Evolutionary conservation across 106 monocot species (phyloP).

Genomic region (Gastrodia elata): DNA sequence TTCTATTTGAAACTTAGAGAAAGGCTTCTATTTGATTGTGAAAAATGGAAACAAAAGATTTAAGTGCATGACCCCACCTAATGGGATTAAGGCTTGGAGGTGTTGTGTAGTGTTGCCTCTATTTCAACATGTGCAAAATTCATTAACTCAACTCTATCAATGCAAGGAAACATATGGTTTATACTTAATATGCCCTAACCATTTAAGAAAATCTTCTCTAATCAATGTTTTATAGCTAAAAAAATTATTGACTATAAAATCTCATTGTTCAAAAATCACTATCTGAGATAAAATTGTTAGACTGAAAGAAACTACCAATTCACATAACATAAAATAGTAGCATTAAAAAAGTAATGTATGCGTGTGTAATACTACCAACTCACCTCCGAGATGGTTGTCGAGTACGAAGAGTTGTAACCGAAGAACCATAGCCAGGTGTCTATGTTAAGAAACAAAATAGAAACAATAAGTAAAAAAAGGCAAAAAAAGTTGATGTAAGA

Average conservation of each 20-base stretch:
- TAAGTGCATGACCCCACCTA: too few relatives aligned
- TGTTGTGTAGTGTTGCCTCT: too few relatives aligned
- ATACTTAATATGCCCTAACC: too few relatives aligned
- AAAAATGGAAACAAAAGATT: too few relatives aligned
- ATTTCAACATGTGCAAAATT: too few relatives aligned
- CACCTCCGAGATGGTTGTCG: slow-evolving; percentile 40
- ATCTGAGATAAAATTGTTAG: background rate
- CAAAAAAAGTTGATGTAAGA: background rate
- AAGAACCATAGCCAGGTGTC: slow-evolving; percentile 39
- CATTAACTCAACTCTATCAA: too few relatives aligned
- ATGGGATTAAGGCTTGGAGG: too few relatives aligned
- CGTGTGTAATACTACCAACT: slow-evolving; percentile 7
- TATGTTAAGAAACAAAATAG: slow-evolving; percentile 5
- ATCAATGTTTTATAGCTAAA: too few relatives aligned
- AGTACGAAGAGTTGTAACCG: slow-evolving; percentile 24
- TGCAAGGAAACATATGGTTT: too few relatives aligned
- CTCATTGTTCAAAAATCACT: background rate
- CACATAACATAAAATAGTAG: background rate
- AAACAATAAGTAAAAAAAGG: background rate
- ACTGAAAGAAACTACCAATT: background rate
- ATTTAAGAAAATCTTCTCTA: too few relatives aligned
- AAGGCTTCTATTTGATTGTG: too few relatives aligned
- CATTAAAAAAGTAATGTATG: background rate
- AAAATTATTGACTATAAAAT: background rate
- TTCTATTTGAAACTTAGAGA: too few relatives aligned